A percentile compares a stretch with the other conserved stretches of the same genome.
Evolutionary conservation across 2,329 filamentous ascomycete genomes (phyloP).

Genomic region (Neopestalotiopsis clavispora): DNA sequence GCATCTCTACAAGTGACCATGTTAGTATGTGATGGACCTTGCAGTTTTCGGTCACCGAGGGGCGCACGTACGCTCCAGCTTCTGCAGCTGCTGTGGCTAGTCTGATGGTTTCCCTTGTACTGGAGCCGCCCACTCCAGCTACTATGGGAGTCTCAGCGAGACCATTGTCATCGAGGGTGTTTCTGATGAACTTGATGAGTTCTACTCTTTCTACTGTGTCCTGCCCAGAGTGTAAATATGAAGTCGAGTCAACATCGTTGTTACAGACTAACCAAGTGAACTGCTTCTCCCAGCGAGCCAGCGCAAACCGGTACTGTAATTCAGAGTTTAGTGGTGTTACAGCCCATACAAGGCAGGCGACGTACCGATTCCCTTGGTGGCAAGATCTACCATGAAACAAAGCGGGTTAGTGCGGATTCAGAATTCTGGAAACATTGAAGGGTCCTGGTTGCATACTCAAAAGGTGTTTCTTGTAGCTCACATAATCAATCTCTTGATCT

Average conservation of each 20-base stretch:
- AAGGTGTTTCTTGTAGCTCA: conserved; percentile 27
- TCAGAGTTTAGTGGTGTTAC: not conserved
- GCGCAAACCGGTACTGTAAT: conserved; percentile 29
- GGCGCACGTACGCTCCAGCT: conserved; percentile 26
- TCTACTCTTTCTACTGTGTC: conserved; percentile 24
- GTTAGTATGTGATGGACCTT: not conserved
- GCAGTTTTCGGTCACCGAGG: no score
- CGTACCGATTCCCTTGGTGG: conserved; percentile 19
- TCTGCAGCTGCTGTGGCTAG: conserved; percentile 25
- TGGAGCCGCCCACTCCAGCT: conserved; percentile 28
- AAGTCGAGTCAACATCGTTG: not conserved
- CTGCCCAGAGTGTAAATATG: conserved; percentile 17
- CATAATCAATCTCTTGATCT: conserved; percentile 29
- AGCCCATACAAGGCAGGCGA: not conserved
- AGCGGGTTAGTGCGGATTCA: not conserved
- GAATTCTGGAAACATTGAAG: not conserved
- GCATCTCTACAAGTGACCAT: conserved; percentile 23
- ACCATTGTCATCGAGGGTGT: conserved; percentile 26
- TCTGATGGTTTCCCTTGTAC: conserved; percentile 29
- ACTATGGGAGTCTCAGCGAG: conserved; percentile 28
- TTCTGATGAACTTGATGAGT: conserved; percentile 28
- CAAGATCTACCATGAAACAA: conserved; percentile 11
- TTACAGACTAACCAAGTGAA: conserved; percentile 24
- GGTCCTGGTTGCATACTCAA: conserved; percentile 22
- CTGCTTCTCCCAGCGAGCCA: conserved; percentile 30